Base-by-base conservation (phyloP, 352 stramenopile species). In the Phytophthora fragariaefolia region DNA sequence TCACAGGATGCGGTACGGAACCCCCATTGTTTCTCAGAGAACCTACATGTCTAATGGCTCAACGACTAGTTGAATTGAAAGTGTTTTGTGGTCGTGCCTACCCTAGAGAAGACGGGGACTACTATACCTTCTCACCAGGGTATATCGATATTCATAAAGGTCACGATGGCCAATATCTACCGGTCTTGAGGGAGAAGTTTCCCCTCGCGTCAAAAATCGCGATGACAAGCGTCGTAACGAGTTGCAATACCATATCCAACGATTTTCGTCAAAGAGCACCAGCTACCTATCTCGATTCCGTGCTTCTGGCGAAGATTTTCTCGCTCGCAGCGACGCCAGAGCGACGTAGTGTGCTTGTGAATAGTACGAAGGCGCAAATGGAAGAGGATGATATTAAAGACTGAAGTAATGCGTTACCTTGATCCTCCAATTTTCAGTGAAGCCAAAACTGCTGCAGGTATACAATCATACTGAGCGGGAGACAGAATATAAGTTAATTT, bases 181-280 rank as follows among this genome's bases (percentile, higher is more conserved):
- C 50, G 22, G 15, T 61, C 13, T 12, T 34, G 3, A 66, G 55
- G 22, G 34, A 55, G 3, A 67, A 61, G 2, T 40, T 61, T 17
- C 49, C 59, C 5, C n/a, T 55, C 3, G 6, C 15, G 12, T 42
- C 13, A 6, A 61, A 60, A 4, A 6, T 23, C 10, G 56, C 28
- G 9, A 42, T 56, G 56, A n/a, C 57, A 15, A 57, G 45, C 10
- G 32, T 57, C n/a, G 43, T 50, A 2, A 30, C 10, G n/a, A 45
- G 15, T 10, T 45, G 36, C 8, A n/a, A 45, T 13, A 7, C 18
- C 15, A 26, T 28, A 17, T 10, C 20, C 0, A n/a, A 48, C 6
- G 10, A 9, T 27, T 17, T 42, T 20, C 48, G 15, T 55, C 22
- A 10, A 17, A 30, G 13, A 17, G n/a, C 36, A 6, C 15, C 15